Conservation (phyloP, 2,329 filamentous ascomycete genomes). For the Nemania sp. region DNA sequence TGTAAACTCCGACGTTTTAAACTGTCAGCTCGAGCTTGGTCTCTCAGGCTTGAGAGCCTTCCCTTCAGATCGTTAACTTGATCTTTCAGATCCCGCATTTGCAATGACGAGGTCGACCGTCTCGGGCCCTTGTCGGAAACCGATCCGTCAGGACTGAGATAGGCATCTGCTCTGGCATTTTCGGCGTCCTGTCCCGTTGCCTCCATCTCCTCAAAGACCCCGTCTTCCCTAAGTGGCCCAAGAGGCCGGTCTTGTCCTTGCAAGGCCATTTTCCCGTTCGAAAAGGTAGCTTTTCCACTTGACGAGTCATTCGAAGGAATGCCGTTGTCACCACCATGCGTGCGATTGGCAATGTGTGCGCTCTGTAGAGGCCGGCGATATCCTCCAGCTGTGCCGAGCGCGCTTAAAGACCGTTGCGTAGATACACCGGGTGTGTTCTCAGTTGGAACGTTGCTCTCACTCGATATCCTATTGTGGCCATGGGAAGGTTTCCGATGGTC, state of each 20-base stretch:
- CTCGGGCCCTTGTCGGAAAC: conserved; percentile 56
- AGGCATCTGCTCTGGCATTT: conserved; percentile 42
- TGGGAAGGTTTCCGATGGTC: conserved; percentile 39
- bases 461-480: conserved; percentile 64
- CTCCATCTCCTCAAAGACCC: conserved; percentile 41
- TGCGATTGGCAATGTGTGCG: conserved; percentile 51
- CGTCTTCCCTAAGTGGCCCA: conserved; percentile 60
- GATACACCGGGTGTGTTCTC: conserved; percentile 48
- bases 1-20: conserved; percentile 77
- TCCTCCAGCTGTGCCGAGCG: conserved; percentile 62
- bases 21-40: conserved; percentile 78
- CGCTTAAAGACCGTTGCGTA: conserved; percentile 66
- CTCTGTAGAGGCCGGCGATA: conserved; percentile 56
- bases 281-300: conserved; percentile 30
- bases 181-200: conserved; percentile 33
- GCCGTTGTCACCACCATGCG: conserved; percentile 42
- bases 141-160: conserved; percentile 52
- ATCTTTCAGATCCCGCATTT: conserved; percentile 74
- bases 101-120: conserved; percentile 72
- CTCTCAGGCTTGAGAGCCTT: conserved; percentile 78
- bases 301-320: conserved; percentile 25
- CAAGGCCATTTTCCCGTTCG: conserved; percentile 45
- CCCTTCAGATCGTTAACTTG: conserved; percentile 86
- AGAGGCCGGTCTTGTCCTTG: conserved; percentile 50
- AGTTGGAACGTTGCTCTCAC: conserved; percentile 60